Evolutionary conservation across 768 basidiomycete genomes (phyloP), one percentile per base, ranked within the genome.

Genomic region (Tremella fuciformis): DNA sequence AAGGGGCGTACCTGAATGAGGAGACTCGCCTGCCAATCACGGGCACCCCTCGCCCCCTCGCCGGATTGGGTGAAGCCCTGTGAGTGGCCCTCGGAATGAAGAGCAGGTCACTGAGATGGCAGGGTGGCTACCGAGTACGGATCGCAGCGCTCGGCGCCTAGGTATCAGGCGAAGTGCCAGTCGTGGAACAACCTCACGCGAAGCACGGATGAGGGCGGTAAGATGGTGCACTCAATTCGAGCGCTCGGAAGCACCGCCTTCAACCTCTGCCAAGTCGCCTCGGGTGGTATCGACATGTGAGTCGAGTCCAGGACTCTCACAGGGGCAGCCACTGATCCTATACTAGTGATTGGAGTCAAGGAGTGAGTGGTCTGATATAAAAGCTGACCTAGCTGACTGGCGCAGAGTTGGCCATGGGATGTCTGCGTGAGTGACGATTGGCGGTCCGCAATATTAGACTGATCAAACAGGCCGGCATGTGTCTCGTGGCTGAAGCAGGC

Each of bases 401-500:
- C 29, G 29, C 34, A 92, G 61, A 91, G 91, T 81, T 71, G 74
- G 83, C 75, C 58, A 19, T 93, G 90, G 91, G 89, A 93, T 76
- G 87, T 93, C 42, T 90, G 86, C 66, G 84, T 83, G 65, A 74
- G 82, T 78, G 29, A 11, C 26, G 16, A 9, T 52, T 58, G 19
- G n/a, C n/a, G n/a, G n/a, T n/a, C n/a, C n/a, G 29, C 29, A 34
- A 11, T 6, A 34, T 11, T 4, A 11, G 29, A 11, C 29, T 34
- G 29, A 34, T 34, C 11, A 11, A 13, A 11, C 67, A 84, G 80
- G 91, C 94, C 2, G 94, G 92, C 0, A 85, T 89, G 11, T 86
- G 94, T 65, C 92, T 98, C 60, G 87, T 89, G 0, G 83, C 88
- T 60, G 94, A 94, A 74, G 88, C 93, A 0, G 94, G 94, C 6